Conservation (phyloP, 2,329 filamentous ascomycete genomes). For the Endoconidiophora laricicola region DNA sequence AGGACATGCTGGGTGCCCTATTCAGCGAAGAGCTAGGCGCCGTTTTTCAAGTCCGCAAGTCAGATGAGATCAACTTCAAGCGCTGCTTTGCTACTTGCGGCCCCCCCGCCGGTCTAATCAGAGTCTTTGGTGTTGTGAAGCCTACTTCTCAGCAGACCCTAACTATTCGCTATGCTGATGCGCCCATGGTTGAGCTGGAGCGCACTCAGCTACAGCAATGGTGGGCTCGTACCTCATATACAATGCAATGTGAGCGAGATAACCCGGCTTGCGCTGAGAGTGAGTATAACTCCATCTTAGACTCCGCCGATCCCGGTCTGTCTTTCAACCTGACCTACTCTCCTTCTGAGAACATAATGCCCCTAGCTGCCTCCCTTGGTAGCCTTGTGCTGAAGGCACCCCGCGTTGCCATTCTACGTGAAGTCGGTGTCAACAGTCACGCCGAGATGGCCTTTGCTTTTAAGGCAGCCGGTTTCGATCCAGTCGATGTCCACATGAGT, state of each 20-base stretch:
- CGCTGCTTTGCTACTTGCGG: slow-evolving; percentile 84
- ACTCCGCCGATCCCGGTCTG: slow-evolving; percentile 66
- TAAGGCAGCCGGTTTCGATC: slow-evolving; percentile 74
- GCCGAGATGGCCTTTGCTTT: slow-evolving; percentile 98
- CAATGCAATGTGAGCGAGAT: slow-evolving; percentile 81
- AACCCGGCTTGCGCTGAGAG: slow-evolving; percentile 74
- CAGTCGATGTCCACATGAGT: slow-evolving; percentile 92
- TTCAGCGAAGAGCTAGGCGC: slow-evolving; percentile 96
- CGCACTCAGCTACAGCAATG: slow-evolving; percentile 65
- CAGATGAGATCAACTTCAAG: slow-evolving; percentile 70
- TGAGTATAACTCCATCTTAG: slow-evolving; percentile 59
- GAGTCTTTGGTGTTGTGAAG: slow-evolving; percentile 66
- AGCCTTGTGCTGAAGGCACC: slow-evolving; percentile 41
- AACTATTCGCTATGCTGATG: slow-evolving; percentile 54
- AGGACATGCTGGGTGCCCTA: slow-evolving; percentile 55
- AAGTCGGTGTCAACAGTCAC: slow-evolving; percentile 89
- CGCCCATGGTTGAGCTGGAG: slow-evolving; percentile 50
- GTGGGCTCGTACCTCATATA: slow-evolving; percentile 77
- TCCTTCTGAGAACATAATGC: slow-evolving; percentile 59
- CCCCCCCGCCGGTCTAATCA: slow-evolving; percentile 63
- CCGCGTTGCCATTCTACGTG: slow-evolving; percentile 73
- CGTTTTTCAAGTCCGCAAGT: slow-evolving; percentile 83
- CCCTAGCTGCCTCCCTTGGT: slow-evolving; percentile 35
- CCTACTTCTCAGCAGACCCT: slow-evolving; percentile 56
- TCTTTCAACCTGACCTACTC: slow-evolving; percentile 70